Base-by-base conservation (phyloP, 139 green algal species). In the Tetratostichococcus sp. region DNA sequence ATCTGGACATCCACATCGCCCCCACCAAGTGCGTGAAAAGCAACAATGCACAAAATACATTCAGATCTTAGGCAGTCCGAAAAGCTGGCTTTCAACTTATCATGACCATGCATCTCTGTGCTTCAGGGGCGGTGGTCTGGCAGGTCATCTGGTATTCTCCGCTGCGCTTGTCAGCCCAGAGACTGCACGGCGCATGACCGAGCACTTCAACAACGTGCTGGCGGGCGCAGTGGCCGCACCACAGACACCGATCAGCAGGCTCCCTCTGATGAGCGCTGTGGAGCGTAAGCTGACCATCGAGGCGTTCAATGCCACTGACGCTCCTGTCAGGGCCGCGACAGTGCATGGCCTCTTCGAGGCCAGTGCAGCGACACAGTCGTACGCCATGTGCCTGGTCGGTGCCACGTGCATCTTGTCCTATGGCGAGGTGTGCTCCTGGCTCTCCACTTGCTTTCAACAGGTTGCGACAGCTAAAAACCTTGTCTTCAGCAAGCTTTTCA, bases 281-380 rank as follows among this genome's bases (percentile, higher is more conserved):
- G n/a, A 67, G n/a, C 30, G 22, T 14, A 4, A 58, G 67, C 67
- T 28, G 32, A 25, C 11, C 19, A 14, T 72, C 19, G 19, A 72
- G 14, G 58, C 25, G 31, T 72, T 72, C 32, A 50, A 43, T 25
- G 67, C 16, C 31, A 72, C 68, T 11, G 19, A 26, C 50, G 14
- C 50, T 17, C 17, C 50, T 50, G 33, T n/a, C 59, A 28, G 58
- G 43, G n/a, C 1, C 34, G 26, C 65, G 35, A 50, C 39, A 35
- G 72, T 79, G 30, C 74, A 79, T 34, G 19, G 72, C 22, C 73
- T 69, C 1, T 83, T 83, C 70, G 62, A 76, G n/a, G 30, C 65
- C 17, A 35, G 67, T 19, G 78, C 78, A 26, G 73, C 67, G 8
- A 42, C 66, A 22, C 19, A 34, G 28, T 73, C 78, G 16, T n/a